Evolutionary conservation across 352 stramenopile species (phyloP), one percentile per base, ranked within the genome.

Genomic region (Plasmopara viticola): DNA sequence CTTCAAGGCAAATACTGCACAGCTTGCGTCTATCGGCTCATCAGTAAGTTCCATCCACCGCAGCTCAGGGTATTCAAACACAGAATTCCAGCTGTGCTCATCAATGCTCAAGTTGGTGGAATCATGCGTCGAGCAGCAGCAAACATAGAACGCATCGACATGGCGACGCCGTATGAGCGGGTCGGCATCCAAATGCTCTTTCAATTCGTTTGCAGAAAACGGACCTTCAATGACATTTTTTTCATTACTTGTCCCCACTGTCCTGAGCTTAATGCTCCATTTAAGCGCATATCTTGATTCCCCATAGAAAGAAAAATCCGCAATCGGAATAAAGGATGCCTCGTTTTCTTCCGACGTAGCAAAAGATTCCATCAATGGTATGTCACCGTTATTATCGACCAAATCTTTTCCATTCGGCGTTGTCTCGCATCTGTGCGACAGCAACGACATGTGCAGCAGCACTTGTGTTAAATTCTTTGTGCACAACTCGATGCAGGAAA

Each of bases 41-140:
- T 87, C 73, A 0, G 79, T 78, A 15, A 92, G 25, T 47, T 92
- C 78, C 65, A 90, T 84, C 81, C 81, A 92, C 7, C 81, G 76
- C n/a, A 92, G 47, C 49, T 92, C 78, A 9, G 81, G 78, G 14
- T 75, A 72, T 49, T 87, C 58, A 48, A 77, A 68, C 20, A 92
- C 72, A 1, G 61, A 64, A 15, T 73, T 77, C 81, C 81, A 92
- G 33, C 50, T 51, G 39, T 92, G 78, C 13, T 68, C 60, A 28
- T 59, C 39, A 35, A 35, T 35, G 9, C 42, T 48, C n/a, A 17
- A 41, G n/a, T 41, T 41, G 12, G 37, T 17, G 14, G 12, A 41
- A n/a, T 62, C 56, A 20, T 68, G 60, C 8, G 4, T 65, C 1
- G 78, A 84, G 53, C 81, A 92, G 44, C 78, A 90, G 44, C 81